Evolutionary conservation across 139 green algal genomes (phyloP).

Genomic region (Chlorella ohadii): DNA sequence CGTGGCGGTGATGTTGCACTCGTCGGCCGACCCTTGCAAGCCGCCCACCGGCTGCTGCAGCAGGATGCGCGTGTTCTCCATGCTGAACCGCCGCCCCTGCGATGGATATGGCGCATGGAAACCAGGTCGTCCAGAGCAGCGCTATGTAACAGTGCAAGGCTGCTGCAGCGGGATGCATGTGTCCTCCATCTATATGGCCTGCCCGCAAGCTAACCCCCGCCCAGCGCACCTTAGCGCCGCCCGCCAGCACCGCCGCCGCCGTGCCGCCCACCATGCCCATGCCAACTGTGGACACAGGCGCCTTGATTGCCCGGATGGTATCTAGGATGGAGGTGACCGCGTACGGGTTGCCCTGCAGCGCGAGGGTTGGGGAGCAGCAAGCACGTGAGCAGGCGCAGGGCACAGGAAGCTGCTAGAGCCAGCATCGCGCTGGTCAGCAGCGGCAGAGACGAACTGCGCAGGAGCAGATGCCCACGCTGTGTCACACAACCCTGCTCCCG

Average conservation of each 20-base stretch:
- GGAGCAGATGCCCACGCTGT: no score
- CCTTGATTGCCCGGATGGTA: slow-evolving; percentile 82
- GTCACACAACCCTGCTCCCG: no score
- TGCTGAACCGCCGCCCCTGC: slow-evolving; percentile 85
- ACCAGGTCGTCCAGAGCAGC: no score
- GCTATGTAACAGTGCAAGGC: no score
- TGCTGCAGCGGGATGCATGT: no score
- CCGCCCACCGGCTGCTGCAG: slow-evolving; percentile 92
- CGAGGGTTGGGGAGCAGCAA: no score
- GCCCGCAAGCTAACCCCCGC: no score
- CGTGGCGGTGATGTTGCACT: slow-evolving; percentile 74
- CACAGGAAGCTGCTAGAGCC: neutral
- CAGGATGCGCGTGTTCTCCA: slow-evolving; percentile 94
- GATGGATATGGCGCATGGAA: no score
- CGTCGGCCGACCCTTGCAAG: slow-evolving; percentile 64
- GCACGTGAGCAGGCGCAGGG: slow-evolving; percentile 25
- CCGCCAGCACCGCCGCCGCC: slow-evolving; percentile 80
- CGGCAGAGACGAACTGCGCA: no score
- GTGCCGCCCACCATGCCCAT: slow-evolving; percentile 84
- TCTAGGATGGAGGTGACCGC: slow-evolving; percentile 88
- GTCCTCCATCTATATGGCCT: no score
- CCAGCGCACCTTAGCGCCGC: slow-evolving; percentile 70
- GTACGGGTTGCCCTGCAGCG: slow-evolving; percentile 80
- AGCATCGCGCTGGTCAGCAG: no score
- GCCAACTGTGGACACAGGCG: slow-evolving; percentile 81